Evolutionary conservation across 1,139 yeast species (phyloP).

Genomic region (Blastobotrys illinoisensis): DNA sequence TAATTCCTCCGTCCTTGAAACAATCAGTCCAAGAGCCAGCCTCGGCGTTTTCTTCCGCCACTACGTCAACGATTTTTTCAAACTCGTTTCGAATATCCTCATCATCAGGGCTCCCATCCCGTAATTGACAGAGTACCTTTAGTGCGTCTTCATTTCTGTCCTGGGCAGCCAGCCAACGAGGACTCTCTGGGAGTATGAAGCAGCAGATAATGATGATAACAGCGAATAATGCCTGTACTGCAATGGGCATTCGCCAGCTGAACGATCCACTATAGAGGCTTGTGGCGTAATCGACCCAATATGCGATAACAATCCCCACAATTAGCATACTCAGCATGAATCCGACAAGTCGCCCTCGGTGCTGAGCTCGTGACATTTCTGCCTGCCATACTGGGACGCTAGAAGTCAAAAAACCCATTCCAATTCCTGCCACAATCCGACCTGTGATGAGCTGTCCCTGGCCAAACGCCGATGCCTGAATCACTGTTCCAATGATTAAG

Average conservation of each 20-base stretch:
- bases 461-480: constrained; percentile 51
- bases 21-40: too few species aligned
- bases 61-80: too few species aligned
- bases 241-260: constrained; percentile 10
- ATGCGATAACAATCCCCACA: constrained; percentile 45
- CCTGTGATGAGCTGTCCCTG: constrained; percentile 68
- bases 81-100: too few species aligned
- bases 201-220: not conserved
- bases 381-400: constrained; percentile 57
- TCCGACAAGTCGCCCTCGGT: constrained; percentile 4
- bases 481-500: constrained; percentile 63
- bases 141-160: constrained; percentile 53
- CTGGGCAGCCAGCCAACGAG: constrained; percentile 62
- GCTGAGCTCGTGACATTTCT: not conserved
- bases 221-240: constrained; percentile 4
- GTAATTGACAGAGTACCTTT: too few species aligned
- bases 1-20: too few species aligned
- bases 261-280: too few species aligned
- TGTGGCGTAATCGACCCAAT: not conserved
- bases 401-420: constrained; percentile 71
- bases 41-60: too few species aligned
- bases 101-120: too few species aligned
- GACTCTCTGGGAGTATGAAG: constrained; percentile 36
- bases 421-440: constrained; percentile 65
- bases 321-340: constrained; percentile 59